Base-by-base conservation (phyloP, 1,284 basidiomycete genomes). In the Mycena citricolor region DNA sequence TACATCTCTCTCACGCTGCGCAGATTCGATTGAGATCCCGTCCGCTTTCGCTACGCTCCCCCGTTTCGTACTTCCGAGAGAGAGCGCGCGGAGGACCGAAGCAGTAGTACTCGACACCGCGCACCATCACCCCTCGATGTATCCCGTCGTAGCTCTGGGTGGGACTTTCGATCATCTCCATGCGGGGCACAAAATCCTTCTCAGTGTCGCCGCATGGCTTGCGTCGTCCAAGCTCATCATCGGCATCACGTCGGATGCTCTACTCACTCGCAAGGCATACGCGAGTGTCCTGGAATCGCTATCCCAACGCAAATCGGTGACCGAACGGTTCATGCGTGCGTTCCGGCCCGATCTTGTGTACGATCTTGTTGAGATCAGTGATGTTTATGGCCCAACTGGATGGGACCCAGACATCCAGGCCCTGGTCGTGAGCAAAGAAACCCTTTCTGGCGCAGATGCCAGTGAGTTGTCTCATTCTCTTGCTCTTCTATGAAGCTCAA, bases 141-240 rank as follows among this genome's bases (percentile, higher is more conserved):
- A 71, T 52, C 75, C 77, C 17, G 76, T 88, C 34, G 77, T 83
- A 20, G 80, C 76, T 3, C 64, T 81, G 6, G 79, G 79, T 6
- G 79, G 59, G 54, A 99, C 95, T 1, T 99, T 99, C 63, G 95
- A 99, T 65, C 97, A 99, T 61, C 77, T 99, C 13, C 95, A 99
- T 62, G 83, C 93, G 2, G 95, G 95, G 0, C 95, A 99, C 73
- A 98, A 98, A 69, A 94, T 99, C 48, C 77, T 99, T 26, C 77
- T 99, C 5, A 90, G 90, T 56, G 92, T 97, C 81, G 86, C 82
- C 7, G 82, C 88, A 2, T 92, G 90, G 74, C 80, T 97, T 47
- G 76, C 92, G 1, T 65, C 69, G 34, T 65, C 76, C 52, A 92
- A 90, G 62, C 67, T 99, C 58, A 90, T 99, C 52, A 82, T 97